Base-by-base conservation (phyloP, 2,329 filamentous ascomycete species). In the Ophiostoma quercus region DNA sequence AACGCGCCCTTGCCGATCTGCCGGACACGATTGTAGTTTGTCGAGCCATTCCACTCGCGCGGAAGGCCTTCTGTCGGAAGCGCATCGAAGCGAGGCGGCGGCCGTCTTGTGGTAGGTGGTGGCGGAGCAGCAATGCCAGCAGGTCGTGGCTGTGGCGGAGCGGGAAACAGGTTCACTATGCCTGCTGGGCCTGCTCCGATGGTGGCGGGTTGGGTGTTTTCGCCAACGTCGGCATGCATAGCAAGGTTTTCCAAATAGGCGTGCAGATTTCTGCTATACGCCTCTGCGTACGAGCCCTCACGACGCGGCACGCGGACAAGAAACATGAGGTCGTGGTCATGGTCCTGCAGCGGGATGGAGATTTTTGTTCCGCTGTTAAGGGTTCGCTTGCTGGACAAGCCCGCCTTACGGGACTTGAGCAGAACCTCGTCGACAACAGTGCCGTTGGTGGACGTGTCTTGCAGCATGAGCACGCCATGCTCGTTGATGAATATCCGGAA, bases 381-480 rank as follows among this genome's bases (percentile, higher is more conserved):
- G 79, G 91, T 92, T 72, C 90, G 84, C 68, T 68, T 72, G 67
- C 69, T 73, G 69, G 78, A 74, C 32, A 77, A 74, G 66, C 80
- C 79, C 29, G 41, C 67, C 16, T 70, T 68, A 47, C 70, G 71
- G 51, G 77, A 75, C 67, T 79, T 82, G 74, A 99, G 83, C 47
- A 92, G 81, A 22, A 83, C 82, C 32, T 87, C 84, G 79, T 98
- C 94, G 70, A 98, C 92, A 71, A 92, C 83, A 3, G 95, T 98
- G 37, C 95, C 95, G 76, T 98, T 99, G n/a, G 93, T 97, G 0
- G 95, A 98, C 77, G 89, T 86, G 77, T 99, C 95, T 78, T 97
- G 90, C 14, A 98, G 82, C 92, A 99, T 97, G 73, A 97, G 84
- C 70, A 91, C 89, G 37, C 91, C 92, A 73, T 92, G 87, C n/a